Evolutionary conservation across 352 stramenopile genomes (phyloP).

Genomic region (Peronospora destructor): DNA sequence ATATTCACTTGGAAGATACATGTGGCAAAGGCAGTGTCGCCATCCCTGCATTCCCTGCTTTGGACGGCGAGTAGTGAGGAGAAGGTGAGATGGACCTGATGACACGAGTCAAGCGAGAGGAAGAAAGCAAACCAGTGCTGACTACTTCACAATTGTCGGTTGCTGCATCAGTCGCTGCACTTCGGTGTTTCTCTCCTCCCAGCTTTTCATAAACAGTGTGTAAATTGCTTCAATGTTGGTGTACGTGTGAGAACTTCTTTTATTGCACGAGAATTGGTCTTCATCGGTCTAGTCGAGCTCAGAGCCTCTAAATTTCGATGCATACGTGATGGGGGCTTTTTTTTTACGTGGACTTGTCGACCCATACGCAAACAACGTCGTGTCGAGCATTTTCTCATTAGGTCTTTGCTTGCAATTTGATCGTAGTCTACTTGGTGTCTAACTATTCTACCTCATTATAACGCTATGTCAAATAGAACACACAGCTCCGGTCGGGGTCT

Average conservation of each 20-base stretch:
- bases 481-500: constrained; percentile 2
- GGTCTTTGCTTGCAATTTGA: constrained; percentile 7
- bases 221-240: neutral
- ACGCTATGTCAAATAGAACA: constrained; percentile 19
- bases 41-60: constrained; percentile 46
- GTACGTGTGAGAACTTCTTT: too few species aligned
- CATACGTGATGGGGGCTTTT: too few species aligned
- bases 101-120: constrained; percentile 7
- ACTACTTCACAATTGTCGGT: constrained; percentile 25
- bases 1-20: constrained; percentile 69
- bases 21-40: constrained; percentile 42
- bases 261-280: too few species aligned
- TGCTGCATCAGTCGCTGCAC: neutral
- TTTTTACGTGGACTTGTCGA: too few species aligned
- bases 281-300: too few species aligned
- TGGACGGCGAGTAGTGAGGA: constrained; percentile 11
- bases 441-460: constrained; percentile 21
- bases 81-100: neutral
- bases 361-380: neutral
- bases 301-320: too few species aligned
- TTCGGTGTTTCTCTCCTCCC: too few species aligned
- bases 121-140: constrained; percentile 4
- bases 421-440: constrained; percentile 27
- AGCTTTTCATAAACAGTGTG: neutral
- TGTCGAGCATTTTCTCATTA: constrained; percentile 15